Evolutionary conservation across 805 yeast species (phyloP).

Genomic region (Wickerhamomyces pijperi): DNA sequence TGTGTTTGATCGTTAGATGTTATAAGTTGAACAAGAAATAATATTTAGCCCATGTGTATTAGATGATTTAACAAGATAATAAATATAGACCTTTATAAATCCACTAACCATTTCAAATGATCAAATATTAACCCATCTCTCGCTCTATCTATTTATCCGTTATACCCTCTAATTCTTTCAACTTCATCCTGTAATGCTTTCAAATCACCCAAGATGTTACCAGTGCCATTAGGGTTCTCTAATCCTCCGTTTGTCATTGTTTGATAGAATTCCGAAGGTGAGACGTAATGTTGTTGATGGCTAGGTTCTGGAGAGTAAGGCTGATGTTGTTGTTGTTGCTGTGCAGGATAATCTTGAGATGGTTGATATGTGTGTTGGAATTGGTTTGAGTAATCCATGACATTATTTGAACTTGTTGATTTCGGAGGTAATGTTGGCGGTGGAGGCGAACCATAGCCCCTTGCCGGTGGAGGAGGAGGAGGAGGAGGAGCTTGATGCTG

Average conservation of each 20-base stretch:
- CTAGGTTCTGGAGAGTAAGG: background rate
- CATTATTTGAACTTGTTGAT: background rate
- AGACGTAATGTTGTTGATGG: constrained; percentile 26
- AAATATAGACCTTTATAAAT: no score
- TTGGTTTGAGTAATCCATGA: background rate
- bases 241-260: background rate
- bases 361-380: constrained; percentile 3
- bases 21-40: no score
- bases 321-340: background rate
- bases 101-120: no score
- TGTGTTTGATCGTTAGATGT: no score
- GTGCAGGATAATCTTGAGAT: background rate
- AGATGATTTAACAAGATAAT: no score
- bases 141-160: no score
- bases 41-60: no score
- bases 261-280: background rate
- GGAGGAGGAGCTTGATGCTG: constrained; percentile 6
- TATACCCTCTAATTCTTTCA: constrained; percentile 34
- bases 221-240: constrained; percentile 10
- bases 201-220: constrained; percentile 52
- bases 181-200: constrained; percentile 63
- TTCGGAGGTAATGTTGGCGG: constrained; percentile 4
- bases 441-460: constrained; percentile 4
- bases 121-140: background rate
- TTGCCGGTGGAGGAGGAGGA: constrained; percentile 1